These are phyloP conservation scores for Botrytis fabae DNA, from an alignment of 2,329 filamentous ascomycete genomes.

Conservation along the genomic window DNA sequence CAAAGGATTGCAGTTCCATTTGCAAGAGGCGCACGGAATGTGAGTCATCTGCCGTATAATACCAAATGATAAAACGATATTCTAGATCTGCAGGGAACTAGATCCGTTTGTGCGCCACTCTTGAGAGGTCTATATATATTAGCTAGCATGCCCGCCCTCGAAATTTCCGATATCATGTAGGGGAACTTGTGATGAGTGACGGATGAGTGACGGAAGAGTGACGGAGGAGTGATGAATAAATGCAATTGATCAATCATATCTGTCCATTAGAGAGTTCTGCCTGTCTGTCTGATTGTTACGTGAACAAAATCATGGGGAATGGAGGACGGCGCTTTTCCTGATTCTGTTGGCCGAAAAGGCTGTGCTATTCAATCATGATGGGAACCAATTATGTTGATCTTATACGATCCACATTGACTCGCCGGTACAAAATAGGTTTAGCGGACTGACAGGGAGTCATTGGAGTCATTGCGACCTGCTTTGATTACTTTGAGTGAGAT, in stretches of 20 bases:
- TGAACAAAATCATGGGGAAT: slow-evolving; percentile 10
- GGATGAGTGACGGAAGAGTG: neutral
- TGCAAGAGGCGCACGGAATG: neutral
- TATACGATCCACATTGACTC: neutral
- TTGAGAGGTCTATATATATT: neutral
- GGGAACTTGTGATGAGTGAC: neutral
- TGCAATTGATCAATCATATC: slow-evolving; percentile 12
- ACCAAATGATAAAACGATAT: neutral
- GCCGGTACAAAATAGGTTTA: slow-evolving; percentile 15
- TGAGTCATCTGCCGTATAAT: slow-evolving; percentile 11
- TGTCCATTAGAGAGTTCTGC: neutral
- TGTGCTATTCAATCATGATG: neutral
- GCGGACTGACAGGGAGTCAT: neutral
- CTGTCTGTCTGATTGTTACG: slow-evolving; percentile 7
- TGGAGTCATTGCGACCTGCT: neutral
- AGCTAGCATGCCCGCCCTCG: slow-evolving; percentile 3
- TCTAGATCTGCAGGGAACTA: neutral
- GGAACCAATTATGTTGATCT: neutral
- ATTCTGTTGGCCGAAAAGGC: slow-evolving; percentile 18
- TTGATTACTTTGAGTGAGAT: slow-evolving; percentile 8
- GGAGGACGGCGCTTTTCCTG: neutral
- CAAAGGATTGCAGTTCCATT: neutral
- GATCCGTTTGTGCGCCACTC: neutral
- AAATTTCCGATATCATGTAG: slow-evolving; percentile 8
- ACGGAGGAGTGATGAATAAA: neutral